These are phyloP conservation scores for Capsicum chinense DNA, from an alignment of 257 asterid species.

Conservation along the genomic window DNA sequence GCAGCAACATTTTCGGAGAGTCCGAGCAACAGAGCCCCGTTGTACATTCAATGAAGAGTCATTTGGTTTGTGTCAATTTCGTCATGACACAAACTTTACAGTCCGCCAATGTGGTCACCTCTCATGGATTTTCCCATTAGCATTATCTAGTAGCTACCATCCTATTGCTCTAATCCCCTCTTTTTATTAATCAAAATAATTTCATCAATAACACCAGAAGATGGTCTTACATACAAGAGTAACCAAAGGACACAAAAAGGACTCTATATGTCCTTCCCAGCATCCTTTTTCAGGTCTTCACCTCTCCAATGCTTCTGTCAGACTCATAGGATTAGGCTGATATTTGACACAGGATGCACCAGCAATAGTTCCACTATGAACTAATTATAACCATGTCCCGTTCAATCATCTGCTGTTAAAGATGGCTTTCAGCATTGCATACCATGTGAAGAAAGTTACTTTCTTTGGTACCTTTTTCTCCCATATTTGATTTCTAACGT, in stretches of 20 bases:
- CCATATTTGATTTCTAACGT: neutral
- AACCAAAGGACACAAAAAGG: neutral
- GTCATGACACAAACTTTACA: neutral
- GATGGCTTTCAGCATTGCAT: neutral
- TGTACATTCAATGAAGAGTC: slow-evolving; percentile 17
- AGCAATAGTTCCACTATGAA: neutral
- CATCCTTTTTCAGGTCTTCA: neutral
- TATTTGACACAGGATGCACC: slow-evolving; percentile 9
- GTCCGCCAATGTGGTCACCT: neutral
- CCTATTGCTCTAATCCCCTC: neutral
- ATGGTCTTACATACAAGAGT: neutral
- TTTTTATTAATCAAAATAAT: neutral
- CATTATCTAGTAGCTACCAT: neutral
- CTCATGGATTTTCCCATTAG: neutral
- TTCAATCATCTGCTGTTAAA: neutral
- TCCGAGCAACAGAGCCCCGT: too few species aligned
- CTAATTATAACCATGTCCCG: neutral
- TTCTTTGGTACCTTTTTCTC: neutral
- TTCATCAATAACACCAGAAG: neutral
- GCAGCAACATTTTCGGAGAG: too few species aligned
- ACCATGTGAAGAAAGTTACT: neutral
- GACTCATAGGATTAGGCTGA: neutral
- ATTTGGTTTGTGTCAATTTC: neutral
- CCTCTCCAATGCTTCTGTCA: neutral
- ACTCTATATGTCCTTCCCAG: neutral